Evolutionary conservation across 192 early-diverging fungal species (phyloP).

Genomic region (Chytriomyces sp.): DNA sequence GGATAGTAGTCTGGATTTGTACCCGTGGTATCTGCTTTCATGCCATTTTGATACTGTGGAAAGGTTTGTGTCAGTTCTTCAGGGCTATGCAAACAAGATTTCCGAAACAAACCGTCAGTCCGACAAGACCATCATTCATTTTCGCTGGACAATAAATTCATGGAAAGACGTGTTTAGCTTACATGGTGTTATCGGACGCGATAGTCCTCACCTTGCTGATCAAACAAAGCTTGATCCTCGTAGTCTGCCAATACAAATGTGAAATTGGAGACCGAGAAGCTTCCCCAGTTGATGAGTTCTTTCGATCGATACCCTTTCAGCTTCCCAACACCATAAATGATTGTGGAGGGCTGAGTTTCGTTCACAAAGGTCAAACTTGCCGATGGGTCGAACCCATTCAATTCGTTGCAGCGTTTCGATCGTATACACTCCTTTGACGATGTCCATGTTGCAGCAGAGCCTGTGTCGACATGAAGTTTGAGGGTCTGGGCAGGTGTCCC

Average conservation of each 20-base stretch:
- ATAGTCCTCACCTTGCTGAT: neutral
- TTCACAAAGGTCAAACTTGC: neutral
- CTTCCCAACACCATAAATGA: neutral
- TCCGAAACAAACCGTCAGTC: too few species aligned
- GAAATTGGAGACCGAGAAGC: neutral
- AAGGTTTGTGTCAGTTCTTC: neutral
- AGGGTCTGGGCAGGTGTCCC: neutral
- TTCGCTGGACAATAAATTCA: too few species aligned
- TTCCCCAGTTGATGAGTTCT: neutral
- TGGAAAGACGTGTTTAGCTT: too few species aligned
- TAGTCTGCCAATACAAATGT: neutral
- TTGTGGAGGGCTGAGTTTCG: neutral
- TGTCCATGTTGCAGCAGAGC: neutral
- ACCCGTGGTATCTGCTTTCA: neutral
- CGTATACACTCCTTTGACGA: neutral
- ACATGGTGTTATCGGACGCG: neutral
- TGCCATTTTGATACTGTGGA: neutral
- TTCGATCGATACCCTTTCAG: neutral
- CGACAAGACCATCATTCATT: too few species aligned
- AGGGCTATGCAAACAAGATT: neutral
- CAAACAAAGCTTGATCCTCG: neutral
- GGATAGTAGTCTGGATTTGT: neutral
- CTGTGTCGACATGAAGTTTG: neutral
- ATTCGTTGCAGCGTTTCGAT: neutral
- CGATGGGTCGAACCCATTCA: neutral